These are phyloP conservation scores for Teratosphaeria epicoccoides DNA, from an alignment of 2,329 filamentous ascomycete species.

Conservation along the genomic window DNA sequence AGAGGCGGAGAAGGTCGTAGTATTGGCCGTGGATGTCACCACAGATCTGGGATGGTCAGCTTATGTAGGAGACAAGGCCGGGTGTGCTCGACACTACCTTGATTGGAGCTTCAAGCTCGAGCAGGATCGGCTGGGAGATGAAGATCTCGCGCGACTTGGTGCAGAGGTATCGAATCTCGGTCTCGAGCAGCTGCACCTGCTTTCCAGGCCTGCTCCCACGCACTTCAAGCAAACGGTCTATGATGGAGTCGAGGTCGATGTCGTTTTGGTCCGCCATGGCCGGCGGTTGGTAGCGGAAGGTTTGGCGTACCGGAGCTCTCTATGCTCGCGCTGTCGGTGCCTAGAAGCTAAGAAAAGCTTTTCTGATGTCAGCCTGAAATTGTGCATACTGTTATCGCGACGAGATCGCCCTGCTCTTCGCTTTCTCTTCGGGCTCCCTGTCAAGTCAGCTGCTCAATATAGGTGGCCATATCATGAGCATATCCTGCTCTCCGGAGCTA, in stretches of 20 bases:
- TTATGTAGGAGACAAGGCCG: neutral
- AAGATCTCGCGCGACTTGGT: conserved; percentile 99
- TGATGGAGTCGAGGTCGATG: conserved; percentile 98
- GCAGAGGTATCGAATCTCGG: conserved; percentile 93
- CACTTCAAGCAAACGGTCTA: conserved; percentile 94
- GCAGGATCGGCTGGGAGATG: conserved; percentile 95
- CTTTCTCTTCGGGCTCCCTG: neutral
- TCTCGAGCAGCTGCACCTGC: conserved; percentile 93
- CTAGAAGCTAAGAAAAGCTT: neutral
- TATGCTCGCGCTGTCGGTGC: conserved; percentile 9
- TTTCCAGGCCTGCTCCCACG: conserved; percentile 95
- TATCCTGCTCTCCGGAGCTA: neutral
- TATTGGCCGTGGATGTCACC: conserved; percentile 99
- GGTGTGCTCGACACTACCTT: conserved; percentile 56
- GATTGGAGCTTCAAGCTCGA: conserved; percentile 96
- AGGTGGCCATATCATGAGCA: neutral
- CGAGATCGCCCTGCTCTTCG: neutral
- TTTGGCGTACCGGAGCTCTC: conserved; percentile 9
- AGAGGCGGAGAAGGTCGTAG: conserved; percentile 91
- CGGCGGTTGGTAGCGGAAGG: conserved; percentile 10
- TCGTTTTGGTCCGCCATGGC: conserved; percentile 71
- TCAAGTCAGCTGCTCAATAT: neutral
- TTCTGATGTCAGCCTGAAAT: neutral
- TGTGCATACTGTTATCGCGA: neutral
- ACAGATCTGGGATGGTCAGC: conserved; percentile 60